Percentiles rank a stretch among this genome's conserved stretches.
Conservation (phyloP, 1,284 basidiomycete genomes). For the Naganishia albida region DNA sequence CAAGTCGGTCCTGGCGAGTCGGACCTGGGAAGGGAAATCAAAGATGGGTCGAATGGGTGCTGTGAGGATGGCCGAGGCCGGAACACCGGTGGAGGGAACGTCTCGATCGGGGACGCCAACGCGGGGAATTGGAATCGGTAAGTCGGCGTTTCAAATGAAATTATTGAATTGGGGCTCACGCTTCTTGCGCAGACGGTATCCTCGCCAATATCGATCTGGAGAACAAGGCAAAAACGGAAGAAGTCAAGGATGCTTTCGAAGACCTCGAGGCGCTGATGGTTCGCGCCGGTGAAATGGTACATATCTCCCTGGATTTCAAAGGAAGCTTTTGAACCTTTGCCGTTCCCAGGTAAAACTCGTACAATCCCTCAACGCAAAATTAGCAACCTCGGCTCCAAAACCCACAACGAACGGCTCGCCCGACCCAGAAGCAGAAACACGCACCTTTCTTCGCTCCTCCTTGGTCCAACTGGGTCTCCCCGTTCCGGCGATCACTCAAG, state of each 20-base stretch:
- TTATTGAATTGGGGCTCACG: neutral
- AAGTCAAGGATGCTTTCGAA: constrained; percentile 76
- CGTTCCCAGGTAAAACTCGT: constrained; percentile 64
- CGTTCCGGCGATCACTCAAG: constrained; percentile 75
- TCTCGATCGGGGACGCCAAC: constrained; percentile 3
- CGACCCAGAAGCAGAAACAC: constrained; percentile 67
- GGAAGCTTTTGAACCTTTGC: constrained; percentile 19
- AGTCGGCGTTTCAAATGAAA: neutral
- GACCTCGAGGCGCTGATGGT: constrained; percentile 91
- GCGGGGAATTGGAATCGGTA: constrained; percentile 24
- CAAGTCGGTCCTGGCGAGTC: constrained; percentile 72
- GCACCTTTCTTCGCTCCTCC: constrained; percentile 81
- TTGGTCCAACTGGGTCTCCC: constrained; percentile 81
- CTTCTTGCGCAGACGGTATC: constrained; percentile 67
- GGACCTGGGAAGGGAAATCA: constrained; percentile 69
- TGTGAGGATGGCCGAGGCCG: neutral
- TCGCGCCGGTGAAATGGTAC: constrained; percentile 91
- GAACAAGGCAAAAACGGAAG: constrained; percentile 65
- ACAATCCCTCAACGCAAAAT: constrained; percentile 78
- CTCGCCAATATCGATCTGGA: constrained; percentile 69
- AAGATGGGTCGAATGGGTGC: neutral
- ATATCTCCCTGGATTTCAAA: neutral
- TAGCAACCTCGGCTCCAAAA: constrained; percentile 60
- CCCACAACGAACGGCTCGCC: neutral
- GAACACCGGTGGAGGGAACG: constrained; percentile 9